These are phyloP conservation scores for Ceratobasidium papillatum DNA, from an alignment of 1,284 basidiomycete species.

Conservation along the genomic window DNA sequence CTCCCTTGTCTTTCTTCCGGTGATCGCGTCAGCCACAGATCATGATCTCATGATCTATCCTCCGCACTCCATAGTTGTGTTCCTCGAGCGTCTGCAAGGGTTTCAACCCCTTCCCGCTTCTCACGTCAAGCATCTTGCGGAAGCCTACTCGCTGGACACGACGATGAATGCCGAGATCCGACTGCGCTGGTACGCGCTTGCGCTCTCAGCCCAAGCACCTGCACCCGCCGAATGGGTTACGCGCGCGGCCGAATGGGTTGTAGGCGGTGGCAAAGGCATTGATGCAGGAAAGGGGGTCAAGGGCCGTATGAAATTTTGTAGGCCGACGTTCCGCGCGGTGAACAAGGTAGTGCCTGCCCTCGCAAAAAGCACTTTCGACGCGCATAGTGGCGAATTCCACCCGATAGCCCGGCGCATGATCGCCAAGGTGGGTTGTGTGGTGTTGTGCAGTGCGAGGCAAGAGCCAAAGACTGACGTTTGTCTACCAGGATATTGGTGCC, in stretches of 20 bases:
- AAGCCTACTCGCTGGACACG: constrained; percentile 41
- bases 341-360: constrained; percentile 66
- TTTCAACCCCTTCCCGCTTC: constrained; percentile 36
- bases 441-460: neutral
- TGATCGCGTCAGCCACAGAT: neutral
- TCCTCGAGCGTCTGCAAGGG: constrained; percentile 43
- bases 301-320: constrained; percentile 85
- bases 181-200: constrained; percentile 64
- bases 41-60: constrained; percentile 6
- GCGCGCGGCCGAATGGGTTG: constrained; percentile 71
- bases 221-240: constrained; percentile 59
- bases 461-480: neutral
- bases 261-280: constrained; percentile 58
- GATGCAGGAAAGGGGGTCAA: constrained; percentile 59
- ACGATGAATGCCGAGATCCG: constrained; percentile 44
- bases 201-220: constrained; percentile 61
- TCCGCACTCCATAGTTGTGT: constrained; percentile 37
- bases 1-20: neutral
- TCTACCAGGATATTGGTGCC: constrained; percentile 32
- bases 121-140: constrained; percentile 39
- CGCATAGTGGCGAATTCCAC: constrained; percentile 69
- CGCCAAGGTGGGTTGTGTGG: constrained; percentile 64
- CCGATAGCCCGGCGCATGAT: constrained; percentile 78
- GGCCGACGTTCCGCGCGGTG: constrained; percentile 68
- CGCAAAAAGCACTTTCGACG: constrained; percentile 67